phyloP scores from a whole-genome alignment of 768 basidiomycete species.

The Rhodosporidiobolus sp. region DNA sequence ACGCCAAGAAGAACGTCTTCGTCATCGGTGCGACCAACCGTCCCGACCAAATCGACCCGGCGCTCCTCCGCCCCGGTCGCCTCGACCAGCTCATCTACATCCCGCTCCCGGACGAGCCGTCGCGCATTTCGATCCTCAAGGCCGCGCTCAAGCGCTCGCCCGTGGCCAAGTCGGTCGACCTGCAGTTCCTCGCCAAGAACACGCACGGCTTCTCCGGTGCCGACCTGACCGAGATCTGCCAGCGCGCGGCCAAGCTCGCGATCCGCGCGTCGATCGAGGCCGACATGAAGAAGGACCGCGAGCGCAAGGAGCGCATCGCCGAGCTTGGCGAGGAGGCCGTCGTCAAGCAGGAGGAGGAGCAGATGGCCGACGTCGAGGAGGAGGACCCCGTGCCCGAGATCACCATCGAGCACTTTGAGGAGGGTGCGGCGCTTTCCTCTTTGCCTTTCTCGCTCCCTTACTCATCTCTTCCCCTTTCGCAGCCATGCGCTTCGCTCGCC shows the following conservation, averaged over 20 bases:
- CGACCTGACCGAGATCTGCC: conserved; percentile 98
- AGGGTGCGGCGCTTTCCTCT: conserved; percentile 49
- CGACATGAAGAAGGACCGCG: conserved; percentile 75
- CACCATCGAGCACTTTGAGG: conserved; percentile 88
- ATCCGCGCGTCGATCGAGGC: conserved; percentile 92
- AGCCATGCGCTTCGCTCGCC: conserved; percentile 94
- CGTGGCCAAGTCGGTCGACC: conserved; percentile 73
- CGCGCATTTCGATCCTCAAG: conserved; percentile 83
- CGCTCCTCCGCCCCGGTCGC: conserved; percentile 92
- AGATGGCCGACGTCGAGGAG: conserved; percentile 64
- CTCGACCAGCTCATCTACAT: conserved; percentile 99
- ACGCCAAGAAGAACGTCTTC: conserved; percentile 81
- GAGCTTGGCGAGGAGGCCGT: conserved; percentile 64
- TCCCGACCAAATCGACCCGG: conserved; percentile 91
- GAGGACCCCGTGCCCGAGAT: conserved; percentile 76
- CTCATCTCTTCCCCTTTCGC: not conserved
- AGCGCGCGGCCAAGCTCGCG: conserved; percentile 92
- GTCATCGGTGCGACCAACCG: conserved; percentile 90
- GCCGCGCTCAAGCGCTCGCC: conserved; percentile 91
- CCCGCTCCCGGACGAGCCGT: conserved; percentile 90
- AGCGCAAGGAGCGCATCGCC: conserved; percentile 76
- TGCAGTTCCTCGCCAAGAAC: conserved; percentile 78
- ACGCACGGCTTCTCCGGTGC: conserved; percentile 99
- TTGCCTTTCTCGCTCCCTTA: not conserved
- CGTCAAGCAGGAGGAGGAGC: conserved; percentile 66